Base-by-base conservation (phyloP, 2,329 filamentous ascomycete species). In the Fusarium coicis region DNA sequence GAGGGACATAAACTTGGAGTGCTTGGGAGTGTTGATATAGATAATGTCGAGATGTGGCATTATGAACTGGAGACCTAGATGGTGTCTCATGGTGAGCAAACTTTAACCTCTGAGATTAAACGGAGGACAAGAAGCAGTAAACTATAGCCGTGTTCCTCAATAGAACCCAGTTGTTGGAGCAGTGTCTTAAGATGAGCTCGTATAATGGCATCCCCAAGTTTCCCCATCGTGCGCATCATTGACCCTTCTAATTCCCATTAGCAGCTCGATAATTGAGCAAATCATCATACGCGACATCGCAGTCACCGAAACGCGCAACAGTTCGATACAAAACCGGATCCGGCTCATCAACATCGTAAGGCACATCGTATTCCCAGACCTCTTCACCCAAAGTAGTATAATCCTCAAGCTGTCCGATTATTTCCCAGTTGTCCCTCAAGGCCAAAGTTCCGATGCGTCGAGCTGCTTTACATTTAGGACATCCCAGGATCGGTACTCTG, bases 191-290 rank as follows among this genome's bases (percentile, higher is more conserved):
- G 6, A 1, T 15, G 11, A 15, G n/a, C 9, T 36, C 6, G 11
- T 19, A 7, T 19, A 5, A 15, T 1, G 11, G 7, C 4, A 6
- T 15, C 6, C 1, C 4, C 12, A 19, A 19, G 47, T 10, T 18
- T 0, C 3, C 21, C 10, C 21, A 18, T 7, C 14, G 14, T 7
- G 2, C 10, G 7, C 10, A 18, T 14, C 15, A 4, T 14, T 23
- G 2, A 0, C 21, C 2, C 5, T 4, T 9, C 10, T 52, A 52
- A 23, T 8, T 1, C 16, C 30, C 15, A 4, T n/a, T 5, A 2
- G 4, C 14, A 16, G 1, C 4, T 47, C 1, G 6, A 8, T 2
- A 9, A 8, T 4, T 28, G 12, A 1, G 0, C 12, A 7, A 0
- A 15, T 21, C 18, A 21, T 28, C 18, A 10, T 47, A 21, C 0